Evolutionary conservation across 2,329 filamentous ascomycete species (phyloP), one percentile per base, ranked within the genome.

Genomic region (Xylariaceae sp.): DNA sequence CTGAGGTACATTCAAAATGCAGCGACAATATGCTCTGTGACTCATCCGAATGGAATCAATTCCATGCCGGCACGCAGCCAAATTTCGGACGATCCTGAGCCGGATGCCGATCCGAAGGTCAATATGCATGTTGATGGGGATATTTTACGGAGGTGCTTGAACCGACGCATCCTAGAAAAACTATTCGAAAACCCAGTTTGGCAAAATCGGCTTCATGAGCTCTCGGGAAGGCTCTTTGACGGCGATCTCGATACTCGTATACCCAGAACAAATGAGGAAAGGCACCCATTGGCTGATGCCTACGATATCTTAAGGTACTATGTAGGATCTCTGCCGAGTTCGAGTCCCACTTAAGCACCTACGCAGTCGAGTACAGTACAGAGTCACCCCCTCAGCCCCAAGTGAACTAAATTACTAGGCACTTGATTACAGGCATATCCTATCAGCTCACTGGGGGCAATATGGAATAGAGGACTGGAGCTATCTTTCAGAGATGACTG

Each of bases 1-100:
- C 70, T 97, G 4, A 74, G 76, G 43, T 80, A 91, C 48, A 59
- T 96, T 2, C 83, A 94, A 55, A 83, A 85, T 44, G 60, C 94
- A 36, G 80, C 78, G 19, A 61, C 73, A 35, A 60, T 64, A 19
- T 74, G 7, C 13, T n/a, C n/a, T 8, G 19, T 17, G 15, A 55
- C 45, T 34, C 32, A 36, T 17, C 41, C 28, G 38, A 6, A 6
- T 26, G 22, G 22, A 11, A 11, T 11, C 22, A 26, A 6, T 26
- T 26, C 11, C 6, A 6, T 6, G 22, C 11, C 22, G 11, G 11
- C 22, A 26, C 43, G 47, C 50, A 11, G n/a, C 12, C 30, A 9
- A 26, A 8, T 9, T 12, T 46, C 40, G 44, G 39, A 48, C 8
- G 51, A 61, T 12, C 55, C 55, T 2, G 70, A 76, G 44, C 68